These are phyloP conservation scores for Acanthamoeba polyphaga DNA, from an alignment of 208 protist genomes.

Conservation along the genomic window DNA sequence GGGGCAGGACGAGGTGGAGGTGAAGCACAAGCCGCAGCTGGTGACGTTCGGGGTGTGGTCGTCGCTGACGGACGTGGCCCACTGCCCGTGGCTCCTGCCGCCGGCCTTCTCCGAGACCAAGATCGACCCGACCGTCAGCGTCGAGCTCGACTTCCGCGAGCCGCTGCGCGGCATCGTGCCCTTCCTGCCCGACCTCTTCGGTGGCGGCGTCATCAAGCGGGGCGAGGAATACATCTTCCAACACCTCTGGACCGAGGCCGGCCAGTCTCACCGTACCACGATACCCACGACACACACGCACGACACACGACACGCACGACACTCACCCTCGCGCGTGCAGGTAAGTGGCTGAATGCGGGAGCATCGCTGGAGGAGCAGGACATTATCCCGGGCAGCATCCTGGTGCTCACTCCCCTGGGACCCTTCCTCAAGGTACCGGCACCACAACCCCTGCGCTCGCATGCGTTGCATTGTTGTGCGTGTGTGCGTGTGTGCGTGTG, in stretches of 20 bases:
- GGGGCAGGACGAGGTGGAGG: conserved; percentile 35
- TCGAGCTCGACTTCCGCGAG: conserved; percentile 68
- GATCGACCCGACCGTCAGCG: background rate
- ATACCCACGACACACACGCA: too few relatives aligned
- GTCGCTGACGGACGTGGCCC: conserved; percentile 19
- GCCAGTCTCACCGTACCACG: conserved; percentile 2
- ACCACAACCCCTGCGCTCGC: background rate
- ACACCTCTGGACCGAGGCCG: conserved; percentile 54
- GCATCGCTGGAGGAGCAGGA: conserved; percentile 49
- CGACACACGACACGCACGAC: background rate
- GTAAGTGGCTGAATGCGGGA: conserved; percentile 38
- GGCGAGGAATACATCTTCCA: conserved; percentile 73
- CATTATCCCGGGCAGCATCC: conserved; percentile 49
- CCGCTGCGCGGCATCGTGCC: conserved; percentile 20
- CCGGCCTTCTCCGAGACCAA: conserved; percentile 53
- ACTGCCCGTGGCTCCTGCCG: conserved; percentile 54
- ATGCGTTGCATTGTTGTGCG: background rate
- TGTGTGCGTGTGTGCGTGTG: background rate
- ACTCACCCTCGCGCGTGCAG: background rate
- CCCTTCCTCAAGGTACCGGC: background rate
- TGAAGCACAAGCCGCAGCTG: conserved; percentile 59
- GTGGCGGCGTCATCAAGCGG: conserved; percentile 9
- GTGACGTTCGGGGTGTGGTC: conserved; percentile 51
- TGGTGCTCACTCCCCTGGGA: conserved; percentile 15
- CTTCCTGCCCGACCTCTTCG: conserved; percentile 43